Evolutionary conservation across 495 filamentous ascomycete genomes (phyloP).

Genomic region (Podospora conica): DNA sequence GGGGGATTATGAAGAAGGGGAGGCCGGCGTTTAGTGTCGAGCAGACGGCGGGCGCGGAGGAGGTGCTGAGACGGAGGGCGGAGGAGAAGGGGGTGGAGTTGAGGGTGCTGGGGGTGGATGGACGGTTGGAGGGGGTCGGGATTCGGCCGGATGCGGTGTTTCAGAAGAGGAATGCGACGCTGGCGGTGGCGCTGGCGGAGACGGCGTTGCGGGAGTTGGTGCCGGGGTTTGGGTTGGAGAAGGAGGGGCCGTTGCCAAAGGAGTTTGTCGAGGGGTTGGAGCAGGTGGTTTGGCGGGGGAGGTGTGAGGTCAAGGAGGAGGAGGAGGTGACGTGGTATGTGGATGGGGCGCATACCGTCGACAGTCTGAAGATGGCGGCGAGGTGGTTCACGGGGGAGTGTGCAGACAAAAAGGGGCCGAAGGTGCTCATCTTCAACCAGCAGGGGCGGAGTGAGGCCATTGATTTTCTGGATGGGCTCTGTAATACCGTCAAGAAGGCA

Average conservation of each 20-base stretch:
- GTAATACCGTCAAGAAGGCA: conserved; percentile 43
- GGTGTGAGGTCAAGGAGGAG: conserved; percentile 73
- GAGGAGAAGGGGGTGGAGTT: conserved; percentile 56
- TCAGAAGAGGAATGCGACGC: conserved; percentile 78
- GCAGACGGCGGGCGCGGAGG: conserved; percentile 58
- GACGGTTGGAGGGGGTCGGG: conserved; percentile 55
- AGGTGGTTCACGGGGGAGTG: conserved; percentile 64
- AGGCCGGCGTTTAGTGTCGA: conserved; percentile 66
- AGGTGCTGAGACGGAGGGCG: conserved; percentile 67
- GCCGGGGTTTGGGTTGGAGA: conserved; percentile 21
- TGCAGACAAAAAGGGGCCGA: conserved; percentile 35
- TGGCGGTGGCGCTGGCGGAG: conserved; percentile 72
- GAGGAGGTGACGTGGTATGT: conserved; percentile 74
- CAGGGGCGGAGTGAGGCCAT: conserved; percentile 77
- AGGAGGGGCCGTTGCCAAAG: conserved; percentile 43
- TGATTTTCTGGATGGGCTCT: conserved; percentile 61
- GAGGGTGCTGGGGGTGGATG: conserved; percentile 56
- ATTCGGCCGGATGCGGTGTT: conserved; percentile 75
- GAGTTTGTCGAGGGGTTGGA: conserved; percentile 72
- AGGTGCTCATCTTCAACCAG: conserved; percentile 93
- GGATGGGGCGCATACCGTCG: conserved; percentile 86
- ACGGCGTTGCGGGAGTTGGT: conserved; percentile 48
- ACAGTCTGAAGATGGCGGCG: conserved; percentile 73
- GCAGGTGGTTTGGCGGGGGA: conserved; percentile 66
- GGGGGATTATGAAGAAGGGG: conserved; percentile 77